Conservation (phyloP, 352 stramenopile genomes). For the Pythium aquatile region DNA sequence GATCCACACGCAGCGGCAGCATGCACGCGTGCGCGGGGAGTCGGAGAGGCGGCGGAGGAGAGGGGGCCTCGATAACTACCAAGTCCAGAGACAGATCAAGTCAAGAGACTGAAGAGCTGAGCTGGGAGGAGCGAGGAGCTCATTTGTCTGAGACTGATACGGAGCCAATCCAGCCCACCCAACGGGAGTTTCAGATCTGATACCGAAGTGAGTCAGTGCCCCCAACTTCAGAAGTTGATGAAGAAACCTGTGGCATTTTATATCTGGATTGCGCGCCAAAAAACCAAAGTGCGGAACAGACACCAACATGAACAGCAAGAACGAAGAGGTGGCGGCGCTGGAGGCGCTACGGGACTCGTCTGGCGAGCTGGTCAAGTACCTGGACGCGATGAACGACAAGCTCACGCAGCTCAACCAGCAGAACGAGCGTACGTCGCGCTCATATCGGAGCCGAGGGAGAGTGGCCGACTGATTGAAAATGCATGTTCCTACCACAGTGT, state of each 20-base stretch:
- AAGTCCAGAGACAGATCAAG: not conserved
- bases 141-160: slow-evolving; percentile 19
- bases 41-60: not conserved
- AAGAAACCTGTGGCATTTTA: slow-evolving; percentile 10
- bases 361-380: slow-evolving; percentile 66
- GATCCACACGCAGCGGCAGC: slow-evolving; percentile 39
- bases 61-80: not conserved
- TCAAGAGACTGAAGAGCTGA: not conserved
- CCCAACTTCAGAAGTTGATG: slow-evolving; percentile 14
- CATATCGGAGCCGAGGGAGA: not conserved
- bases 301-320: slow-evolving; percentile 40
- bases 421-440: slow-evolving; percentile 61
- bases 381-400: slow-evolving; percentile 76
- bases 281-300: too few relatives aligned
- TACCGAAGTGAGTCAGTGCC: slow-evolving; percentile 21
- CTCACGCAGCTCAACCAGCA: slow-evolving; percentile 76
- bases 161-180: slow-evolving; percentile 11
- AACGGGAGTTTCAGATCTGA: slow-evolving; percentile 10
- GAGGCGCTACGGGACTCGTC: slow-evolving; percentile 78
- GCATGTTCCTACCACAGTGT: slow-evolving; percentile 34
- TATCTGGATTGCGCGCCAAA: not conserved
- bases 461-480: not conserved
- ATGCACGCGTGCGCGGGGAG: slow-evolving; percentile 25
- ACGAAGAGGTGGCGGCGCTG: slow-evolving; percentile 76
- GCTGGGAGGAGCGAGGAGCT: not conserved